Conservation (phyloP, 2,329 filamentous ascomycete species). For the Chalaropsis thielavioides region DNA sequence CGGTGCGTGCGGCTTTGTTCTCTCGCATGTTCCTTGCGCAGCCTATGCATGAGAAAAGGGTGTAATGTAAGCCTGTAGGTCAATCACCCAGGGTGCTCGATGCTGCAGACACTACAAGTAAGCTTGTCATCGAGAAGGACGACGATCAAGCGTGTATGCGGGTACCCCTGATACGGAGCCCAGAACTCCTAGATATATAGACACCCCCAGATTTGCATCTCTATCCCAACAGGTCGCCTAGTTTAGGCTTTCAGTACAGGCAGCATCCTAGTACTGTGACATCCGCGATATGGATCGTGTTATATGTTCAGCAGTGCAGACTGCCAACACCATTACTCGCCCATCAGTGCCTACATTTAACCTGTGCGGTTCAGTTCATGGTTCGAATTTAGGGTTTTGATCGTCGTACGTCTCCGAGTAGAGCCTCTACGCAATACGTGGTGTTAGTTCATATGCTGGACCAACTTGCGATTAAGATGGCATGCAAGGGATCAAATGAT, state of each 20-base stretch:
- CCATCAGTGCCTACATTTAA: not conserved
- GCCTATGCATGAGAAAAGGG: not conserved
- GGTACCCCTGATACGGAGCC: not conserved
- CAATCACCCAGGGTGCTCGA: not conserved
- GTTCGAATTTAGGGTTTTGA: no score
- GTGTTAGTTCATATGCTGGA: not conserved
- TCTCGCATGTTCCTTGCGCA: not conserved
- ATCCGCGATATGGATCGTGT: not conserved
- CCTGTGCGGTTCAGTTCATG: no score
- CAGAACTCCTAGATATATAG: constrained; percentile 13
- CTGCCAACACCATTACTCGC: not conserved
- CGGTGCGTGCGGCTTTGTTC: not conserved
- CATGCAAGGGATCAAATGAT: constrained; percentile 11
- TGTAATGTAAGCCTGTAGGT: not conserved
- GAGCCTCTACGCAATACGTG: not conserved
- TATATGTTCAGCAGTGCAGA: no score
- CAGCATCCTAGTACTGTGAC: not conserved
- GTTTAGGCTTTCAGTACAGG: not conserved
- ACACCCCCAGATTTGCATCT: constrained; percentile 8
- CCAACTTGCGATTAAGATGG: constrained; percentile 1
- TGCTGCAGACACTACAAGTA: not conserved
- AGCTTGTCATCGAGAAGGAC: not conserved
- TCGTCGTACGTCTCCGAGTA: no score
- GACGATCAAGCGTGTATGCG: not conserved
- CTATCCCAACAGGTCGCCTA: constrained; percentile 2